Evolutionary conservation across 2,329 filamentous ascomycete genomes (phyloP), one percentile per base, ranked within the genome.

Genomic region (Diaporthe citri): DNA sequence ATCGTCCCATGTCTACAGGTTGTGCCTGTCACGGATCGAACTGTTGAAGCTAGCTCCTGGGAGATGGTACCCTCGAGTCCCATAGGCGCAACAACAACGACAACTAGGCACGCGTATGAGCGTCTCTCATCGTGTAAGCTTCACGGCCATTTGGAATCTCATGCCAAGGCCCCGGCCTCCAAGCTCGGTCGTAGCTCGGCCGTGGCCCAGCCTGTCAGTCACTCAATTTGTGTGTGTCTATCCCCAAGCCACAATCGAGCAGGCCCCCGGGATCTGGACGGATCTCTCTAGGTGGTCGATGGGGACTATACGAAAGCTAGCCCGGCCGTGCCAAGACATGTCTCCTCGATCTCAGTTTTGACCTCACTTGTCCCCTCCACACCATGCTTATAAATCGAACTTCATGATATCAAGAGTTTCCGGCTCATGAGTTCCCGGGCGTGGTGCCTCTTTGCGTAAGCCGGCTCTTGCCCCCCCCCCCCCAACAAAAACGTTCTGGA

Each of bases 221-320:
- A 34, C 25, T 20, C 57, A 25, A n/a, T 5, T 25, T 51, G 13
- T 31, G n/a, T 25, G 6, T 28, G 8, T 6, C 62, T 4, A 25
- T 20, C 31, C 64, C 1, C 64, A 55, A 55, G 64, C 64, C 64
- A 67, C 46, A 34, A 34, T 39, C 31, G 62, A 67, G 62, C 64
- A 31, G 64, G 43, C 12, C 22, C 64, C n/a, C n/a, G 48, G 64
- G 46, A 41, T 41, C 64, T 41, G 48, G 34, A 25, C 46, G 48
- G 48, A 41, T 55, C 48, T n/a, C 20, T 25, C 7, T 46, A 20
- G 22, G 13, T 52, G 46, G 36, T 55, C 48, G 64, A 28, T 39
- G 31, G 12, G 20, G 41, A 36, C 43, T 51, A 39, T 31, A 25
- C 43, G 34, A 52, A 28, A 52, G 46, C 64, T 52, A 52, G 46